Base-by-base conservation (phyloP, 176 grass and related monocot genomes). In the Zoysia japonica region DNA sequence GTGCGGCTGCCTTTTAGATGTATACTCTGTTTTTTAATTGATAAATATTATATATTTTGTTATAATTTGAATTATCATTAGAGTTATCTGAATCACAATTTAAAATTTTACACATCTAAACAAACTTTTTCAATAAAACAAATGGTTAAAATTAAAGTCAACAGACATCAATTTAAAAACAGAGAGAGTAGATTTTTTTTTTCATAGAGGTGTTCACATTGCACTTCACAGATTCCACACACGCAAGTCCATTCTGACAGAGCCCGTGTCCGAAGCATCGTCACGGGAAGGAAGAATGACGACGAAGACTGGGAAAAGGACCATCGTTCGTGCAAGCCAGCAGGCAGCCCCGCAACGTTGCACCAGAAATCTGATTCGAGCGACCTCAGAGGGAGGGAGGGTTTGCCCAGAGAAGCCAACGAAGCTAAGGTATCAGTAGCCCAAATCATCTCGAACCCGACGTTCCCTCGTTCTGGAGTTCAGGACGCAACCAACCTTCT, bases 281-380 rank as follows among this genome's bases (percentile, higher is more conserved):
- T 60, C 52, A 8, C 59, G 36, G 55, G 19, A 54, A 45, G 41
- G 74, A 66, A 39, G 44, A 17, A 45, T 59, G 5, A 19, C 48
- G 6, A 57, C 43, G 40, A 6, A 57, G 65, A 13, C 9, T 20
- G 28, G 62, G 43, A 48, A 39, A 72, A n/a, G 70, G 70, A 57
- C 56, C 44, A 39, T 11, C 40, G 6, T 47, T 65, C 48, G 49
- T 59, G 74, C n/a, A 66, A 85, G 59, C 20, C 28, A 28, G 28
- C 15, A 20, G 49, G 9, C 19, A 48, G 51, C 28, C 42, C 72
- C 13, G 28, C 47, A 40, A 40, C 59, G 39, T 16, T 72, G 83
- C 20, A 9, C 68, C 16, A 80, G 76, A 28, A 59, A 80, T 74
- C 76, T 55, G 76, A 85, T 80, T 67, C 83, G 14, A 14, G 2